A percentile compares a stretch with the other conserved stretches of the same genome.
phyloP scores from a whole-genome alignment of 371 early-diverging fungal species.

The Vavraia culicis region DNA sequence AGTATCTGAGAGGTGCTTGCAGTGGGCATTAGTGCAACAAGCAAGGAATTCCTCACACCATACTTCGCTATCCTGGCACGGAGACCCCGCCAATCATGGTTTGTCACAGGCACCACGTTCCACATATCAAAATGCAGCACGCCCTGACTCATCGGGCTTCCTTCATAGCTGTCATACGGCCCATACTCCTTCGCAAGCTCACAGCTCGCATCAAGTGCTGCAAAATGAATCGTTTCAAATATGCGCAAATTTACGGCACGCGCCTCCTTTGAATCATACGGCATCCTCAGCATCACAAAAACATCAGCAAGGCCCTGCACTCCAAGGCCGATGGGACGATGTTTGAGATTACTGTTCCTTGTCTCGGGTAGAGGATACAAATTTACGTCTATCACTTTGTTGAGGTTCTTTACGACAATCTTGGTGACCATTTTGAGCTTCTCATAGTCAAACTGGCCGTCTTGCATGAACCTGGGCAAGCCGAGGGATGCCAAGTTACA shows the following conservation, averaged over 20 bases:
- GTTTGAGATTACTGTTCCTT: slow-evolving; percentile 61
- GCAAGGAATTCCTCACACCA: slow-evolving; percentile 88
- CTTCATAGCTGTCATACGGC: slow-evolving; percentile 64
- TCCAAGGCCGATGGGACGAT: slow-evolving; percentile 89
- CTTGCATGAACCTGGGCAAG: slow-evolving; percentile 69
- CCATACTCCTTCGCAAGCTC: slow-evolving; percentile 67
- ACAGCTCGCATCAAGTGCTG: slow-evolving; percentile 73
- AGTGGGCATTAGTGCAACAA: slow-evolving; percentile 96
- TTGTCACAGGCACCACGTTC: slow-evolving; percentile 52
- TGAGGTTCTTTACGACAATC: slow-evolving; percentile 64
- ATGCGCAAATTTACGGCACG: slow-evolving; percentile 62
- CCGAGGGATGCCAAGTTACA: slow-evolving; percentile 92
- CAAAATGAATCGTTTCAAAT: slow-evolving; percentile 90
- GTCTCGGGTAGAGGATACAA: slow-evolving; percentile 85
- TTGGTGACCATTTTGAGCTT: slow-evolving; percentile 49
- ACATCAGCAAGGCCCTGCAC: slow-evolving; percentile 96
- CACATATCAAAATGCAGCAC: slow-evolving; percentile 82
- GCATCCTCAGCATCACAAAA: slow-evolving; percentile 71
- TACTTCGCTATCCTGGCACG: slow-evolving; percentile 57
- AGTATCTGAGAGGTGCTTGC: slow-evolving; percentile 93
- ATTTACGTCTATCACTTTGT: slow-evolving; percentile 84
- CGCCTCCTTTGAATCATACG: slow-evolving; percentile 82
- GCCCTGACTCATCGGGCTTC: slow-evolving; percentile 72
- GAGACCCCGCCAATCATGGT: slow-evolving; percentile 71
- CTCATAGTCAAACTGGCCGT: slow-evolving; percentile 47